Evolutionary conservation across 305 asterid genomes (phyloP).

Genomic region (Fraxinus floribunda): DNA sequence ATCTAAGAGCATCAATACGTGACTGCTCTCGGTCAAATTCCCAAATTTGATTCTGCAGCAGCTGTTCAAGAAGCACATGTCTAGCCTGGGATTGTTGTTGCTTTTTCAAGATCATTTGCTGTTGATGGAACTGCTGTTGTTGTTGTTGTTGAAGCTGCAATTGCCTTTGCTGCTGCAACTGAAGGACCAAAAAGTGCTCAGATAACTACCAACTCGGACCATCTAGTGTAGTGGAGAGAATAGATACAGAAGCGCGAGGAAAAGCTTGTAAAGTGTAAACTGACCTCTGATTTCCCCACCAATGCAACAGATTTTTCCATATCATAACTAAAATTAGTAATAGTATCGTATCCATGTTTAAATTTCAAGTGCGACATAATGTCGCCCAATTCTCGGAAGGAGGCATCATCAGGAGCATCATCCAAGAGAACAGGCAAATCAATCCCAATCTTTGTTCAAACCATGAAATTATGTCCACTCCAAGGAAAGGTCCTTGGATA

Average conservation of each 20-base stretch:
- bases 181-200: conserved; percentile 68
- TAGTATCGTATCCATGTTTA: conserved; percentile 39
- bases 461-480: conserved; percentile 93
- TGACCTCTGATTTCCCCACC: conserved; percentile 48
- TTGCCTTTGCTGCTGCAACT: conserved; percentile 77
- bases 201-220: conserved; percentile 52
- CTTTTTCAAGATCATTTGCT: conserved; percentile 69
- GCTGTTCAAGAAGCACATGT: conserved; percentile 74
- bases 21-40: conserved; percentile 69
- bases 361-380: conserved; percentile 82
- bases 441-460: conserved; percentile 92
- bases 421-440: conserved; percentile 91
- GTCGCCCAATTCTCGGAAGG: conserved; percentile 76
- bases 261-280: conserved; percentile 29
- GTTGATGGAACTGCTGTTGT: conserved; percentile 72
- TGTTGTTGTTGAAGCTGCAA: conserved; percentile 68
- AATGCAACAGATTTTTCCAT: conserved; percentile 44
- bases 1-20: conserved; percentile 62
- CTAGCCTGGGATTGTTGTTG: conserved; percentile 77
- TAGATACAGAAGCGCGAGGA: conserved; percentile 40
- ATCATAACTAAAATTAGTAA: conserved; percentile 35
- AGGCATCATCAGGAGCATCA: conserved; percentile 76
- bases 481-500: conserved; percentile 97
- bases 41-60: conserved; percentile 71
- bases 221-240: conserved; percentile 38